Percentiles rank a stretch among this genome's conserved stretches.
Conservation (phyloP, 768 basidiomycete species). For the Tricholoma bakamatsutake region DNA sequence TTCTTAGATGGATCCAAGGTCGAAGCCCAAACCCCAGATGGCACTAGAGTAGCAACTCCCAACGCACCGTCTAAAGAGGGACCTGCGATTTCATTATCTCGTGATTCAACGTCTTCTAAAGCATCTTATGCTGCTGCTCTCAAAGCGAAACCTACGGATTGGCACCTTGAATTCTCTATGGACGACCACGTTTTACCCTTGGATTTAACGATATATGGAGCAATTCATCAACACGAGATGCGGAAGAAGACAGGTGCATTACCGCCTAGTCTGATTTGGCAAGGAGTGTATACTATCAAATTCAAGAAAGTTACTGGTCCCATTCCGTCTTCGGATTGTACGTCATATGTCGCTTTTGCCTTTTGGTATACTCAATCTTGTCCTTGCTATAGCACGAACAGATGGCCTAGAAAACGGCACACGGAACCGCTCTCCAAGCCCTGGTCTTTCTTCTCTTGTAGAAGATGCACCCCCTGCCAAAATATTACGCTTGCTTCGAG, state of each 20-base stretch:
- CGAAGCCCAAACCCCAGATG: slow-evolving; percentile 95
- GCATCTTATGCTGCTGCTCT: slow-evolving; percentile 92
- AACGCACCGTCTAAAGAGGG: slow-evolving; percentile 42
- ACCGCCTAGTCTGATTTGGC: slow-evolving; percentile 76
- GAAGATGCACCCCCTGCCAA: slow-evolving; percentile 84
- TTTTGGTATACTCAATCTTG: background rate
- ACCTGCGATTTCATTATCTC: slow-evolving; percentile 23
- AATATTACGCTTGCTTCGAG: slow-evolving; percentile 84
- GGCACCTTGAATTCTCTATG: slow-evolving; percentile 96
- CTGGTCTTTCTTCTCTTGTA: slow-evolving; percentile 71
- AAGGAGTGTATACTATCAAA: slow-evolving; percentile 85
- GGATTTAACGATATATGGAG: slow-evolving; percentile 93
- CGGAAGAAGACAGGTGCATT: slow-evolving; percentile 63
- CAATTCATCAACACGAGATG: slow-evolving; percentile 87
- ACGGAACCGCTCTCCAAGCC: slow-evolving; percentile 58
- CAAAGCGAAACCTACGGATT: slow-evolving; percentile 89
- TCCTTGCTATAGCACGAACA: slow-evolving; percentile 25
- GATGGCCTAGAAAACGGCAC: slow-evolving; percentile 37
- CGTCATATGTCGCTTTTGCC: slow-evolving; percentile 14
- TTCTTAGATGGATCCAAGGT: slow-evolving; percentile 80
- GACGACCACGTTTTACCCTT: slow-evolving; percentile 80
- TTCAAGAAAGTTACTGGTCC: slow-evolving; percentile 92
- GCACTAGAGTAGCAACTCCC: slow-evolving; percentile 90
- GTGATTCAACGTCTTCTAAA: slow-evolving; percentile 28
- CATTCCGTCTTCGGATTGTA: slow-evolving; percentile 56